Base-by-base conservation (phyloP, 371 early-diverging fungal genomes). In the Haplosporangium sp. region DNA sequence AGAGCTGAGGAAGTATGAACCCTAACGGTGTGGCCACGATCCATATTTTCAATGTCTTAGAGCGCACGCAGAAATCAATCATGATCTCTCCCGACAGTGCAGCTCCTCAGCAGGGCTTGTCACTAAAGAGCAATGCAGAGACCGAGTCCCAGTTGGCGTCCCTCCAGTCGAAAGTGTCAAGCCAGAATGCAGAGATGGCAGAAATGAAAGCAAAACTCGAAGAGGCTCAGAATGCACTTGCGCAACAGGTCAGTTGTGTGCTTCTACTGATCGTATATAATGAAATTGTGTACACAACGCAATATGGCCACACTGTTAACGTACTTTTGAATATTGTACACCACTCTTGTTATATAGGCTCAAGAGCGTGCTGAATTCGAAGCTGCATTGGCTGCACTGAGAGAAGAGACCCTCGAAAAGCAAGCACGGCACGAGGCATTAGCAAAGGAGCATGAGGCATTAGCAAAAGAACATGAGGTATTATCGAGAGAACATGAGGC, bases 371-470 rank as follows among this genome's bases (percentile, higher is more conserved):
- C 69, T 20, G 61, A 46, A 29, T 55, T 67, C 13, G 74, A 65
- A 14, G 50, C 66, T 4, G 61, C 67, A 23, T 47, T 84, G 16
- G 64, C 73, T 6, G 65, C 57, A 14, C 54, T 91, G 45, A 83
- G 87, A 41, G 51, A 77, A 5, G 74, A 80, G 48, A 48, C 84
- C 3, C 74, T 64, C 12, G 82, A 65, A 42, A 81, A 84, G 16
- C 79, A 82, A 62, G 72, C 59, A 6, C 84, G 82, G 59, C 67
- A 84, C 38, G 80, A 64, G 4, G 77, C 82, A 11, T 40, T 95
- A 55, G 92, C 93, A 73, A 90, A 91, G 66, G 97, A 97, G 72
- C 95, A 95, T 68, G 29, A 29, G 4, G 29, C 29, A 29, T 29
- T 29, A 4, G 29, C 29, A 29, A 29, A 4, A 29, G 29, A 4